Percentiles rank a stretch among this genome's conserved stretches.
These are phyloP conservation scores for Tricholoma terreum DNA, from an alignment of 768 basidiomycete species.

Conservation along the genomic window DNA sequence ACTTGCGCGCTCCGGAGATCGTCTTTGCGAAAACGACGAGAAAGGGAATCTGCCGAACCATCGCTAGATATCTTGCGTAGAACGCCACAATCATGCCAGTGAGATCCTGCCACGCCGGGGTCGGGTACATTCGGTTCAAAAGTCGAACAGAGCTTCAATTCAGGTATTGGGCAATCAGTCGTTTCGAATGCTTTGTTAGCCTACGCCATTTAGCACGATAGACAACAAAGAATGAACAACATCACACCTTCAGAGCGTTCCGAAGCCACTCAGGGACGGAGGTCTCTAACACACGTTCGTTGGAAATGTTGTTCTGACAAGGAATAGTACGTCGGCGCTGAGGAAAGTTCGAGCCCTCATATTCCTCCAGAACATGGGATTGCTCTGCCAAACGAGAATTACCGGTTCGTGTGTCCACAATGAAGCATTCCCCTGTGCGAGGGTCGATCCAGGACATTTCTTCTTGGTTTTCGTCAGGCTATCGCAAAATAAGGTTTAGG, in stretches of 20 bases:
- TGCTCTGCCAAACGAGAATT: constrained; percentile 49
- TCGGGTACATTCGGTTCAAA: not conserved
- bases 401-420: constrained; percentile 68
- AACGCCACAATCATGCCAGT: not conserved
- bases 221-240: not conserved
- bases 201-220: constrained; percentile 26
- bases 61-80: not conserved
- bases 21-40: constrained; percentile 45
- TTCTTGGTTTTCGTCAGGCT: constrained; percentile 23
- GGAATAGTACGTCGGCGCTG: constrained; percentile 25
- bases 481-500: not conserved
- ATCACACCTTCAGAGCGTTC: constrained; percentile 52
- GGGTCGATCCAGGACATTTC: constrained; percentile 62
- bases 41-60: constrained; percentile 1
- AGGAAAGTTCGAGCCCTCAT: constrained; percentile 7
- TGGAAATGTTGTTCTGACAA: constrained; percentile 19
- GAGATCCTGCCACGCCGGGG: not conserved
- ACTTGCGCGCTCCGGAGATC: constrained; percentile 58
- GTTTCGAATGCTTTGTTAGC: constrained; percentile 55
- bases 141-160: constrained; percentile 21
- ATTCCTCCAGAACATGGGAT: constrained; percentile 5
- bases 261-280: constrained; percentile 60
- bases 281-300: constrained; percentile 1
- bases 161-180: constrained; percentile 46
- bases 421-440: constrained; percentile 52